phyloP scores from a whole-genome alignment of 495 filamentous ascomycete genomes.

The Aspergillus cavernicola region DNA sequence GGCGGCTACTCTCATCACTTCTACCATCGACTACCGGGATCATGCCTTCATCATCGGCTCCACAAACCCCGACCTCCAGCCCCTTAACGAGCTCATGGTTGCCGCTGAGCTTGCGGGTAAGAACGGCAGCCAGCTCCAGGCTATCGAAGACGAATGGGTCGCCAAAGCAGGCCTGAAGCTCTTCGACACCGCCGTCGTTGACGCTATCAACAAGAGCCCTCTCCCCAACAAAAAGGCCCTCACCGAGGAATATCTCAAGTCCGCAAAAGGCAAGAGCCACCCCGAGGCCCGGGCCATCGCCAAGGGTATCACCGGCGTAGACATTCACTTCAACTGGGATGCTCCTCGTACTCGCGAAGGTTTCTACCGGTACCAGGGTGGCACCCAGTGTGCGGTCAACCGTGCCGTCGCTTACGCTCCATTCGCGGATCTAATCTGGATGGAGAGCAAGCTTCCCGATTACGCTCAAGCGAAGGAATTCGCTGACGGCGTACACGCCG shows the following conservation, averaged over 20 bases:
- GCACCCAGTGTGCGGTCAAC: constrained; percentile 88
- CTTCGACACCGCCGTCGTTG: constrained; percentile 85
- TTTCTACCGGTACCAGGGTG: constrained; percentile 87
- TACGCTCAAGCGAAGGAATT: constrained; percentile 91
- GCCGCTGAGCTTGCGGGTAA: constrained; percentile 82
- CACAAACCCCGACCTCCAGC: constrained; percentile 80
- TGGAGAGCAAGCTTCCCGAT: constrained; percentile 97
- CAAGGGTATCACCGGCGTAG: constrained; percentile 72
- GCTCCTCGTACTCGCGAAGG: constrained; percentile 86
- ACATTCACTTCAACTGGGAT: constrained; percentile 94
- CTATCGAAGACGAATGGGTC: constrained; percentile 87
- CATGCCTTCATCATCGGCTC: constrained; percentile 87
- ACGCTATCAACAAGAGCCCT: constrained; percentile 66
- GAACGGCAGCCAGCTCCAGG: constrained; percentile 74
- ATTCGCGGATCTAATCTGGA: constrained; percentile 95
- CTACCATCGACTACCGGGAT: constrained; percentile 91
- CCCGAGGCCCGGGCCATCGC: constrained; percentile 78
- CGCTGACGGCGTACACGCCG: constrained; percentile 87
- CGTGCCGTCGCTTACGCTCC: constrained; percentile 89
- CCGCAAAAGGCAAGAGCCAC: constrained; percentile 80
- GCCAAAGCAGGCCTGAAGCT: constrained; percentile 81
- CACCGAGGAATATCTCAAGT: constrained; percentile 58
- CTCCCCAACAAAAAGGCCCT: constrained; percentile 65
- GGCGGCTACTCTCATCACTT: constrained; percentile 94
- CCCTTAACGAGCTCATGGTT: constrained; percentile 87